Conservation (phyloP, 257 asterid genomes). For the Nemophila menziesii region DNA sequence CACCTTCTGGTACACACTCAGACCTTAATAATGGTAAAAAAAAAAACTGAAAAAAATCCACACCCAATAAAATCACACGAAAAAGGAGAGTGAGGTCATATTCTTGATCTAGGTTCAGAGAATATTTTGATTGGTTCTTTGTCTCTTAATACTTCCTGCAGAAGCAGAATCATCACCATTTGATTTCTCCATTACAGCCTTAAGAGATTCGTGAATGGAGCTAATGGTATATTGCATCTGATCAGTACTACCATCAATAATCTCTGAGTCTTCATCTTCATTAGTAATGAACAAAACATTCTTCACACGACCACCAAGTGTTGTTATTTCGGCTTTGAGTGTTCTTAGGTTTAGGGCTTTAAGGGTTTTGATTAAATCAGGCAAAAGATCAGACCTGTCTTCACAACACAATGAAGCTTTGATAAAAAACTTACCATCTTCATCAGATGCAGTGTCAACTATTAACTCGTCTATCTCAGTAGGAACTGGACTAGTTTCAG, state of each 20-base stretch:
- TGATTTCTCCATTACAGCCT: conserved; percentile 64
- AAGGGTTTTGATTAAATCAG: conserved; percentile 68
- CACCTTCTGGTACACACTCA: background rate
- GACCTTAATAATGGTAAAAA: background rate
- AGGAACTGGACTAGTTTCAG: conserved; percentile 49
- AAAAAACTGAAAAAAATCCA: conserved; percentile 16
- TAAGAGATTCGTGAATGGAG: conserved; percentile 69
- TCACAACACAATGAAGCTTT: conserved; percentile 81
- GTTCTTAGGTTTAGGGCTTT: conserved; percentile 50
- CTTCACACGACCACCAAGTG: conserved; percentile 66
- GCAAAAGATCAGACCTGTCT: conserved; percentile 66
- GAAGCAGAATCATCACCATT: conserved; percentile 37
- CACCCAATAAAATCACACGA: conserved; percentile 1
- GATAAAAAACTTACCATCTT: conserved; percentile 51
- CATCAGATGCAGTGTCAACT: conserved; percentile 53
- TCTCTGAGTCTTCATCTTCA: conserved; percentile 28
- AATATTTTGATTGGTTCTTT: conserved; percentile 50
- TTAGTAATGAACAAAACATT: conserved; percentile 64
- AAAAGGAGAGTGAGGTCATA: background rate
- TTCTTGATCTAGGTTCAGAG: conserved; percentile 23
- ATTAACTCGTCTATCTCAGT: conserved; percentile 62
- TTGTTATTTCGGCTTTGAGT: conserved; percentile 69
- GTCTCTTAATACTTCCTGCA: conserved; percentile 55
- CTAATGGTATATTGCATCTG: conserved; percentile 26
- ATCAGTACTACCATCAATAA: background rate